Conservation (phyloP, 106 monocot species). For the Dioscorea alata region DNA sequence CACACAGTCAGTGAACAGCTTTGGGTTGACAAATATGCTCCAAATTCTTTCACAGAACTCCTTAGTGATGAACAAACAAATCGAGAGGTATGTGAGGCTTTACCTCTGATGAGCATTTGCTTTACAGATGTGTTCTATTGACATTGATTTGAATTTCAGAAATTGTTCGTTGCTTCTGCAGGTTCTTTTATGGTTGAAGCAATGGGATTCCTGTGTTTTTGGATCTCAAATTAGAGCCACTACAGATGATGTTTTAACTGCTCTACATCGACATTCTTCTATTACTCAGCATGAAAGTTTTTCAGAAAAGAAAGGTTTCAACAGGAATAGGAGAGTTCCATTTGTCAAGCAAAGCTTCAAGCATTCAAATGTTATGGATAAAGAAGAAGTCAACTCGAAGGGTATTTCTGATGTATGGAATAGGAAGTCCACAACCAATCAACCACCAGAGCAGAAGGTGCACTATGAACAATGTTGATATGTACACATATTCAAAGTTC, state of each 20-base stretch:
- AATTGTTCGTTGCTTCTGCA: slow-evolving; percentile 10
- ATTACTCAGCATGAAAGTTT: slow-evolving; percentile 35
- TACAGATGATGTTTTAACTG: slow-evolving; percentile 81
- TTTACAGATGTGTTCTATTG: not conserved
- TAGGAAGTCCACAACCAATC: slow-evolving; percentile 22
- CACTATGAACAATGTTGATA: not conserved
- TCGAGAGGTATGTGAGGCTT: slow-evolving; percentile 49
- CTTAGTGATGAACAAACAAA: slow-evolving; percentile 97
- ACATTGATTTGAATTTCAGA: not conserved
- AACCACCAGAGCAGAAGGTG: slow-evolving; percentile 71
- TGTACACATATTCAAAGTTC: not conserved
- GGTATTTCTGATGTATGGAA: slow-evolving; percentile 28
- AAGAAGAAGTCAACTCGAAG: slow-evolving; percentile 22
- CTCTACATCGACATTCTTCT: slow-evolving; percentile 61
- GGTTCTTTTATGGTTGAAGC: slow-evolving; percentile 96
- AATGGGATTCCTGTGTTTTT: slow-evolving; percentile 96
- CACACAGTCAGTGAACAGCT: slow-evolving; percentile 54
- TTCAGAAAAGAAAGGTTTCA: slow-evolving; percentile 28
- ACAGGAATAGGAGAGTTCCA: slow-evolving; percentile 20
- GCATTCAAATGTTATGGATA: slow-evolving; percentile 16
- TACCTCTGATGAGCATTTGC: not conserved
- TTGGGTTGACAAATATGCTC: slow-evolving; percentile 99
- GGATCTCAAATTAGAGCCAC: slow-evolving; percentile 83
- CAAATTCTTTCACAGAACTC: slow-evolving; percentile 86
- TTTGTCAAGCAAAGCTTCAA: slow-evolving; percentile 24